Conservation (phyloP, 1,139 yeast species). For the Yarrowia galli region DNA sequence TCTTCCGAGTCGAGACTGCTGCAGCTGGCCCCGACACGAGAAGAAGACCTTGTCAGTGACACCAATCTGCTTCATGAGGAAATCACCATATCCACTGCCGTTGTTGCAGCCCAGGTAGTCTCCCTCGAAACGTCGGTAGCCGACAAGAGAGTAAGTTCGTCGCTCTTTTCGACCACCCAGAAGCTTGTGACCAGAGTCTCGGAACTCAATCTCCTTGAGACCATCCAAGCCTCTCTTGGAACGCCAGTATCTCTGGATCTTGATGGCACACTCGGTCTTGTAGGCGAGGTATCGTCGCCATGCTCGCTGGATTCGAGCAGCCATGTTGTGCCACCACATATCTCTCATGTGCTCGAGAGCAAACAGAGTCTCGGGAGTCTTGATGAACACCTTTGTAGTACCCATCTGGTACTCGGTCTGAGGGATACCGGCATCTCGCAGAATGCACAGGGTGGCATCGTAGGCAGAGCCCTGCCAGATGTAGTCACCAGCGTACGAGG, state of each 20-base stretch:
- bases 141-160: conserved; percentile 83
- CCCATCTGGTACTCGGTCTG: conserved; percentile 88
- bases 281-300: conserved; percentile 86
- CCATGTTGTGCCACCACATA: conserved; percentile 98
- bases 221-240: conserved; percentile 69
- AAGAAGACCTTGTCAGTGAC: conserved; percentile 75
- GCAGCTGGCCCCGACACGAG: conserved; percentile 79
- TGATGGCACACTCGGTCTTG: conserved; percentile 86
- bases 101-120: conserved; percentile 87
- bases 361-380: conserved; percentile 95
- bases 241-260: conserved; percentile 86
- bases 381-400: conserved; percentile 91
- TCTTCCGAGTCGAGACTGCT: conserved; percentile 88
- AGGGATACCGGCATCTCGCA: conserved; percentile 83
- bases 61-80: conserved; percentile 65
- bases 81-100: conserved; percentile 72
- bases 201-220: conserved; percentile 74
- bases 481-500: conserved; percentile 98
- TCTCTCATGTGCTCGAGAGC: conserved; percentile 97
- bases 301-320: conserved; percentile 95
- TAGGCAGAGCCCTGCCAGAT: conserved; percentile 91
- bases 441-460: conserved; percentile 80
- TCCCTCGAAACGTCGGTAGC: conserved; percentile 91
- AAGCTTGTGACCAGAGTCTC: conserved; percentile 80
- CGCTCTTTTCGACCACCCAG: conserved; percentile 85